These are phyloP conservation scores for Mycosphaerelloides madeirae DNA, from an alignment of 2,329 filamentous ascomycete genomes.

Conservation along the genomic window DNA sequence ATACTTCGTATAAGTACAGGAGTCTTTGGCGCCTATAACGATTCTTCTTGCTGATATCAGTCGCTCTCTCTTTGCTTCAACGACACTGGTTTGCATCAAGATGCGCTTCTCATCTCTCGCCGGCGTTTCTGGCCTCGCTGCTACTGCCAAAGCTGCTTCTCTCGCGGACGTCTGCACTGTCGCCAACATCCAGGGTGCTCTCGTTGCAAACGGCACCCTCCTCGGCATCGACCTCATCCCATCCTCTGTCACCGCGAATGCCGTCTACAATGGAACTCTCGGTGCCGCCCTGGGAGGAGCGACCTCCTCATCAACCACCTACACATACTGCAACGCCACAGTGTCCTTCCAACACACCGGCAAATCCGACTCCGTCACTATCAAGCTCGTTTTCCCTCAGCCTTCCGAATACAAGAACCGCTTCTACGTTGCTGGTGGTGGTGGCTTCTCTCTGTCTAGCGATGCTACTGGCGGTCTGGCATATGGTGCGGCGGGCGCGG, in stretches of 20 bases:
- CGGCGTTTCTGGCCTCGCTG: not conserved
- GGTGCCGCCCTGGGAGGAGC: constrained; percentile 22
- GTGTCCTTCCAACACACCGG: constrained; percentile 15
- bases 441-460: constrained; percentile 36
- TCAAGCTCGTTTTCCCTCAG: constrained; percentile 32
- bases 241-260: constrained; percentile 35
- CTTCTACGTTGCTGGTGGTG: constrained; percentile 45
- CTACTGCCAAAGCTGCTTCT: constrained; percentile 3
- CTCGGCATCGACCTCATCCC: constrained; percentile 37
- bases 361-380: constrained; percentile 26
- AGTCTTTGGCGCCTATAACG: too few relatives aligned
- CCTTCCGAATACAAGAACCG: constrained; percentile 44
- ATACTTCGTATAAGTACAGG: too few relatives aligned
- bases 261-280: constrained; percentile 34
- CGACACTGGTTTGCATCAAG: too few relatives aligned
- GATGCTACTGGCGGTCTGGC: constrained; percentile 36
- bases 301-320: constrained; percentile 40
- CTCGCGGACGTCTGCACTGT: constrained; percentile 17
- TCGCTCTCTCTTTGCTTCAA: too few relatives aligned
- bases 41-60: too few relatives aligned
- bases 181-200: constrained; percentile 14
- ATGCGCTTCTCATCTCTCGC: not conserved
- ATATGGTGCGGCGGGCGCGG: constrained; percentile 45
- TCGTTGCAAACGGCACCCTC: constrained; percentile 15
- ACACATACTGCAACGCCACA: constrained; percentile 18